A percentile compares a stretch with the other conserved stretches of the same genome.
Conservation (phyloP, 495 filamentous ascomycete species). For the Tetracladium setigerum region DNA sequence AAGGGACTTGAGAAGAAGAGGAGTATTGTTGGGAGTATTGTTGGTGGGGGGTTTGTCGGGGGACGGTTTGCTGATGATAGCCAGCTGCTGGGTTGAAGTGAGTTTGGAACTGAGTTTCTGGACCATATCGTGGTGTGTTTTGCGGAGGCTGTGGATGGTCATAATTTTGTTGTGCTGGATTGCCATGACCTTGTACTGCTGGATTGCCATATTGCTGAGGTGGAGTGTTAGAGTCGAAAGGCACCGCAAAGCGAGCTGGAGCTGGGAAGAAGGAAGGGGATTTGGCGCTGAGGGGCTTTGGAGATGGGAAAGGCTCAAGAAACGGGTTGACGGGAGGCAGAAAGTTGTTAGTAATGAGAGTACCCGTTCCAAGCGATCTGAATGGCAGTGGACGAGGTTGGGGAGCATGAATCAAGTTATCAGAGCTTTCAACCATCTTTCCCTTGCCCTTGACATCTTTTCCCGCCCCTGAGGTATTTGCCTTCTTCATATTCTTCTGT, state of each 20-base stretch:
- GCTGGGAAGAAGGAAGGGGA: background rate
- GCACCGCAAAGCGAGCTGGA: background rate
- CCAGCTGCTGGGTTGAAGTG: no score
- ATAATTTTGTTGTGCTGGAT: no score
- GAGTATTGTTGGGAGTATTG: no score
- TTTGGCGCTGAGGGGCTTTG: background rate
- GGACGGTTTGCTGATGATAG: no score
- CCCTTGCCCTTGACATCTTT: background rate
- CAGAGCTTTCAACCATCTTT: background rate
- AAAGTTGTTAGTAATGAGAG: slow-evolving; percentile 1
- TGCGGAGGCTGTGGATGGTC: no score
- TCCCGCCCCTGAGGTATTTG: background rate
- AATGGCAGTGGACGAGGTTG: background rate
- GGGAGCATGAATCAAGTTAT: background rate
- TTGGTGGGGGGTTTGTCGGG: no score
- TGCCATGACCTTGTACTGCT: no score
- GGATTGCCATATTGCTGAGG: no score
- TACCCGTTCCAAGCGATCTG: background rate
- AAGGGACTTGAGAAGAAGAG: no score
- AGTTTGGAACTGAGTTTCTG: no score
- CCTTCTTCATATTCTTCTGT: background rate
- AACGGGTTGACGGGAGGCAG: background rate
- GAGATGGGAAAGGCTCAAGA: background rate
- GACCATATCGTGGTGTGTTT: no score
- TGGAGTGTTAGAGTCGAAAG: no score